A percentile compares a stretch with the other conserved stretches of the same genome.
Evolutionary conservation across 257 asterid genomes (phyloP).

Genomic region (Echium plantagineum): DNA sequence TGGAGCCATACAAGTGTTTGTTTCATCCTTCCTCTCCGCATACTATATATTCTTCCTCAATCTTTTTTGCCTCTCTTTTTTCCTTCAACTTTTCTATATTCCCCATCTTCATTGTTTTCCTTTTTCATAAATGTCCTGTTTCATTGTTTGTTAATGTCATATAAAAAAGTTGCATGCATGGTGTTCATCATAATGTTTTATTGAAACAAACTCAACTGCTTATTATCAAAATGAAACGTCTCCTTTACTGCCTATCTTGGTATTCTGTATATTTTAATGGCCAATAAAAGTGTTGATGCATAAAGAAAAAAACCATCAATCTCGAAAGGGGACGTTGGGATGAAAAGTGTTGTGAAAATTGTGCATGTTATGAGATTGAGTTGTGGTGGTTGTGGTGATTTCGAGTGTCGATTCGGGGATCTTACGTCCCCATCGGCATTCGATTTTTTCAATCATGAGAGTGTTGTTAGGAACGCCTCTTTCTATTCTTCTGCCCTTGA

Average conservation of each 20-base stretch:
- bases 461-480: constrained; percentile 15
- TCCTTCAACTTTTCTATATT: neutral
- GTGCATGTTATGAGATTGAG: neutral
- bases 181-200: too few relatives aligned
- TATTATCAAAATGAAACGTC: too few relatives aligned
- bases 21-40: constrained; percentile 15
- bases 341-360: constrained; percentile 4
- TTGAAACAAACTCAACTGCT: neutral
- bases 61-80: constrained; percentile 1
- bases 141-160: neutral
- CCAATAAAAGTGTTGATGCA: neutral
- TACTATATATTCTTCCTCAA: neutral
- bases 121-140: neutral
- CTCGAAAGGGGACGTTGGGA: neutral
- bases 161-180: neutral
- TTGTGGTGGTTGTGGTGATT: constrained; percentile 9
- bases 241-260: neutral
- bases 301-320: too few relatives aligned
- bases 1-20: constrained; percentile 20
- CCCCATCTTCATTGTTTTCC: neutral
- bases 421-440: constrained; percentile 22
- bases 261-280: neutral
- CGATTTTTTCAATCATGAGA: constrained; percentile 4
- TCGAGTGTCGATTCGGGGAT: constrained; percentile 31
- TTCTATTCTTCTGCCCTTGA: constrained; percentile 14